Evolutionary conservation across 345 rosid genomes (phyloP).

Genomic region (Cardamine occulta): DNA sequence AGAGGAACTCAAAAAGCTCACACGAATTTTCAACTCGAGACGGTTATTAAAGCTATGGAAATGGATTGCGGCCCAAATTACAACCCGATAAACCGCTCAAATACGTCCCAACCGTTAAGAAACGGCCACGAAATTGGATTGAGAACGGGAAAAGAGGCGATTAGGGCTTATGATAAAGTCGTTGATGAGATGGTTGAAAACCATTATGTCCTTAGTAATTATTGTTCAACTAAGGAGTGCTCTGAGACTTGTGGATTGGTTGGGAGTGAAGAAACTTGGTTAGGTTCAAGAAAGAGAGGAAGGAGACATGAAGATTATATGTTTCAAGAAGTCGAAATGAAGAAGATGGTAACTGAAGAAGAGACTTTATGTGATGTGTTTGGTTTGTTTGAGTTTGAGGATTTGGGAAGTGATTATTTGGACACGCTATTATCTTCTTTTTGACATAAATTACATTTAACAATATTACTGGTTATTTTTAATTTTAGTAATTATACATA

Average conservation of each 20-base stretch:
- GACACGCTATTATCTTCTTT: slow-evolving; percentile 65
- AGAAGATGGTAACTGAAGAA: slow-evolving; percentile 42
- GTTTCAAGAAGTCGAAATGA: slow-evolving; percentile 45
- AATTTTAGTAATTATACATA: background rate
- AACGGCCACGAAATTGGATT: background rate
- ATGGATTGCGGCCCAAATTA: slow-evolving; percentile 30
- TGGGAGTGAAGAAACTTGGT: slow-evolving; percentile 32
- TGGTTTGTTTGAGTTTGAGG: slow-evolving; percentile 65
- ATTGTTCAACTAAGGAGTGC: background rate
- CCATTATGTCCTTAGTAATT: background rate
- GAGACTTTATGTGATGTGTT: slow-evolving; percentile 40
- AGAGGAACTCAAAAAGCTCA: slow-evolving; percentile 66
- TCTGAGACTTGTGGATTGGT: slow-evolving; percentile 13
- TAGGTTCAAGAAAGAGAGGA: slow-evolving; percentile 38
- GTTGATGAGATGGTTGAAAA: slow-evolving; percentile 24
- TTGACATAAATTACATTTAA: slow-evolving; percentile 33
- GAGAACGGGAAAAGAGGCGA: slow-evolving; percentile 5
- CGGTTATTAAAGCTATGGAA: slow-evolving; percentile 52
- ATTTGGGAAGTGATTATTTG: slow-evolving; percentile 74
- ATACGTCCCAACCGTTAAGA: background rate
- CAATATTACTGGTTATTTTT: background rate
- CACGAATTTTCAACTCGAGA: slow-evolving; percentile 72
- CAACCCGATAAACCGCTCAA: slow-evolving; percentile 19
- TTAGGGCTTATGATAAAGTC: slow-evolving; percentile 3
- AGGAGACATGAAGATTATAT: slow-evolving; percentile 3